These are phyloP conservation scores for Pneumocystis oryctolagi DNA, from an alignment of 1,139 yeast genomes.

Conservation along the genomic window DNA sequence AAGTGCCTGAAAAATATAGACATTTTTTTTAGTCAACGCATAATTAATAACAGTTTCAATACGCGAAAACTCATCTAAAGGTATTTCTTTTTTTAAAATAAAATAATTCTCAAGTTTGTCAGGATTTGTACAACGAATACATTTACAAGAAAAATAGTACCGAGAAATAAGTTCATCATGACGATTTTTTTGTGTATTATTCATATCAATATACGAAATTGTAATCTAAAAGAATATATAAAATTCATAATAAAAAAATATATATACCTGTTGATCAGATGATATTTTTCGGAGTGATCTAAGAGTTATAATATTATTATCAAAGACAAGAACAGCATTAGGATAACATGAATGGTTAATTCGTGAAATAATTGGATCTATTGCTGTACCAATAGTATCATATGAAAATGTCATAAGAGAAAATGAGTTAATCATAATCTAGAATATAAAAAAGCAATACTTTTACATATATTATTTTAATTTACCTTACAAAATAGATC, in stretches of 20 bases:
- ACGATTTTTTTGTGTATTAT: constrained; percentile 5
- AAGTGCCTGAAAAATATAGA: not conserved
- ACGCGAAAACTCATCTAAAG: not conserved
- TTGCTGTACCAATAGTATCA: constrained; percentile 22
- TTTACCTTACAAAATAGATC: constrained; percentile 6
- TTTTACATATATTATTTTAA: not conserved
- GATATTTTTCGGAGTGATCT: constrained; percentile 19
- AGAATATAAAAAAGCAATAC: not conserved
- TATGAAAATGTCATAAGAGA: constrained; percentile 6
- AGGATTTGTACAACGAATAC: constrained; percentile 6
- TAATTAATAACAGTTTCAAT: not conserved
- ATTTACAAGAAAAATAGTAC: constrained; percentile 12
- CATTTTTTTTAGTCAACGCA: not conserved
- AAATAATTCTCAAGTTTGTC: not conserved
- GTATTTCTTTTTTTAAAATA: not conserved
- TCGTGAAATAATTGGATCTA: constrained; percentile 29
- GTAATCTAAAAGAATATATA: not conserved
- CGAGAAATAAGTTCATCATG: constrained; percentile 5
- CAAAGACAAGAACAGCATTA: constrained; percentile 22
- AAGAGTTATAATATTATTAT: constrained; percentile 16
- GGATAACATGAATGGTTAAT: constrained; percentile 26
- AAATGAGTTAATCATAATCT: constrained; percentile 9
- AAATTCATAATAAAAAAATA: not conserved
- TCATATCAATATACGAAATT: constrained; percentile 12
- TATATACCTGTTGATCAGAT: constrained; percentile 19